Conservation (phyloP, 345 rosid species). For the Eucalyptus fibrosa region DNA sequence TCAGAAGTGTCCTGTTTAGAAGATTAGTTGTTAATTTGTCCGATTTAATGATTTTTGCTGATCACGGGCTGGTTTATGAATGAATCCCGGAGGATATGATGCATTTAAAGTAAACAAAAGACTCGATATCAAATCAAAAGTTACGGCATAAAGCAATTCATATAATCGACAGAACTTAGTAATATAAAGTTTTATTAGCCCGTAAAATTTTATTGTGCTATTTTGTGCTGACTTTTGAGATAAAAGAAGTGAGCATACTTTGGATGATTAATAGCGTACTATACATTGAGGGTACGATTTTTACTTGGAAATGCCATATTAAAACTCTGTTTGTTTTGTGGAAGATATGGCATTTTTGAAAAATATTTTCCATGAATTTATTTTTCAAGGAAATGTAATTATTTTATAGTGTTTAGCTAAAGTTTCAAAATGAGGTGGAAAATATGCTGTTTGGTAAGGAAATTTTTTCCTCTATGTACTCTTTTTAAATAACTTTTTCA, state of each 20-base stretch:
- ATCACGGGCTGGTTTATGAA: not conserved
- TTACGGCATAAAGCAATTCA: not conserved
- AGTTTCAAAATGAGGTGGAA: too few relatives aligned
- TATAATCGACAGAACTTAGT: not conserved
- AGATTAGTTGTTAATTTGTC: not conserved
- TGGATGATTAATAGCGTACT: not conserved
- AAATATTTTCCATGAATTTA: rapidly evolving
- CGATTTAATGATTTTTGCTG: not conserved
- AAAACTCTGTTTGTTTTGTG: rapidly evolving
- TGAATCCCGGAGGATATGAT: not conserved
- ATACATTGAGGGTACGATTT: rapidly evolving
- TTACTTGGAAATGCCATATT: too few relatives aligned
- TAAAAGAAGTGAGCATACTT: not conserved
- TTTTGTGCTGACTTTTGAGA: not conserved
- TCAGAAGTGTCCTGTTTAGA: not conserved
- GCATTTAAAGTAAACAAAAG: not conserved
- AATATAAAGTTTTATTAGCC: not conserved
- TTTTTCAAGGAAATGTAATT: too few relatives aligned
- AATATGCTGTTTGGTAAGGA: too few relatives aligned
- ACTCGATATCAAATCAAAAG: not conserved
- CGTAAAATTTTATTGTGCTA: not conserved
- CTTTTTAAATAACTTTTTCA: too few relatives aligned
- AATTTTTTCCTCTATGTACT: too few relatives aligned
- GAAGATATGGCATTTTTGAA: too few relatives aligned
- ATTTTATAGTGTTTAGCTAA: too few relatives aligned